Evolutionary conservation across 2,329 filamentous ascomycete genomes (phyloP), one percentile per base, ranked within the genome.

Genomic region (Cercospora sp.): DNA sequence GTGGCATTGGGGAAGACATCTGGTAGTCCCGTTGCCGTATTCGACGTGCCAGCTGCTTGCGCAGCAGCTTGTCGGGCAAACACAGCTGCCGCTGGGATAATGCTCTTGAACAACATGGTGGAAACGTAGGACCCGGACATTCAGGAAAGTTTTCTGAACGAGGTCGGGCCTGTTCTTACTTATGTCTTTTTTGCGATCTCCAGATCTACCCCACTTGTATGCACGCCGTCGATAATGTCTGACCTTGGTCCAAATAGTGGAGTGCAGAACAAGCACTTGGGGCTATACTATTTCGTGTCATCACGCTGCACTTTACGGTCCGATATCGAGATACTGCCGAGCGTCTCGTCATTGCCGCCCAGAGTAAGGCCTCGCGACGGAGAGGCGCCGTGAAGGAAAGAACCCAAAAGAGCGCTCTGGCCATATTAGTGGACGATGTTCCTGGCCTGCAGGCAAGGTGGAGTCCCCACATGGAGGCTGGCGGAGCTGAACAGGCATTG

Each of bases 81-180:
- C 57, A 69, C 58, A 31, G 68, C 67, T 10, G 64, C 68, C 81
- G 2, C 83, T 83, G 23, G 82, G 79, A 69, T 84, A 82, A 51
- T n/a, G 12, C 16, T 60, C 20, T 60, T 58, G 16, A 63, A 63
- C 59, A 51, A 53, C 45, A 69, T 70, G 42, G 40, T 51, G 33
- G 31, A 53, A 28, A 61, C 18, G 58, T 36, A 57, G 20, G 18
- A 18, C 13, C 55, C 45, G 42, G 48, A 31, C 26, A 30, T 57
- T 20, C 59, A 33, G 42, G 13, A 28, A 48, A 18, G 13, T 16
- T 31, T 8, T n/a, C 16, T 65, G 13, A 28, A 28, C 28, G 16
- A 42, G 48, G 31, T 36, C 65, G 16, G 42, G 16, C 3, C 26
- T 63, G 16, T 67, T 45, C 59, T 31, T 36, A 59, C 55, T 59